phyloP scores from a whole-genome alignment of 2,329 filamentous ascomycete genomes.

The Ceratocystis cacaofunesta region DNA sequence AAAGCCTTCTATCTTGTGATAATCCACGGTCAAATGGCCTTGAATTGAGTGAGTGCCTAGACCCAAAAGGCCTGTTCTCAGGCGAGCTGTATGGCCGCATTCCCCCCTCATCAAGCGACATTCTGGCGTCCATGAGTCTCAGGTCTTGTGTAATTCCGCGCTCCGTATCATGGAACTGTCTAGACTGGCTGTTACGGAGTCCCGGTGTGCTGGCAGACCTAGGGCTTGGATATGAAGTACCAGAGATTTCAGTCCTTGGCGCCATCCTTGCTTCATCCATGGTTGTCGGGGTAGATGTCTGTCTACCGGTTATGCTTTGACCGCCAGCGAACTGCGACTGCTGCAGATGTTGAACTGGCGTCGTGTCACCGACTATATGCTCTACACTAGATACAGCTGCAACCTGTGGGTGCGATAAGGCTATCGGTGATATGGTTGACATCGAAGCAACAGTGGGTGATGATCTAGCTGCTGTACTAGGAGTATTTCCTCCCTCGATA shows the following conservation, averaged over 20 bases:
- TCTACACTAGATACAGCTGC: background rate
- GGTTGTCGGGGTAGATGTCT: background rate
- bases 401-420: background rate
- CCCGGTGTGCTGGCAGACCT: background rate
- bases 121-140: background rate
- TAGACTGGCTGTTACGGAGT: background rate
- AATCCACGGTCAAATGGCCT: background rate
- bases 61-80: too few relatives aligned
- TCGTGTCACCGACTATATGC: background rate
- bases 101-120: background rate
- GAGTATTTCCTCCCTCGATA: background rate
- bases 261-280: background rate
- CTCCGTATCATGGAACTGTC: background rate
- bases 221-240: background rate
- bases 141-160: background rate
- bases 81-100: background rate
- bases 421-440: constrained; percentile 5
- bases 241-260: background rate
- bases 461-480: background rate
- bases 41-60: background rate
- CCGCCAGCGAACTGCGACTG: background rate
- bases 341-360: background rate
- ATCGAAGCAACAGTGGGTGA: background rate
- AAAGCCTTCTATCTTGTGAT: background rate
- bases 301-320: background rate